Evolutionary conservation across 371 early-diverging fungal genomes (phyloP), one percentile per base, ranked within the genome.

Genomic region (Coemansia sp.): DNA sequence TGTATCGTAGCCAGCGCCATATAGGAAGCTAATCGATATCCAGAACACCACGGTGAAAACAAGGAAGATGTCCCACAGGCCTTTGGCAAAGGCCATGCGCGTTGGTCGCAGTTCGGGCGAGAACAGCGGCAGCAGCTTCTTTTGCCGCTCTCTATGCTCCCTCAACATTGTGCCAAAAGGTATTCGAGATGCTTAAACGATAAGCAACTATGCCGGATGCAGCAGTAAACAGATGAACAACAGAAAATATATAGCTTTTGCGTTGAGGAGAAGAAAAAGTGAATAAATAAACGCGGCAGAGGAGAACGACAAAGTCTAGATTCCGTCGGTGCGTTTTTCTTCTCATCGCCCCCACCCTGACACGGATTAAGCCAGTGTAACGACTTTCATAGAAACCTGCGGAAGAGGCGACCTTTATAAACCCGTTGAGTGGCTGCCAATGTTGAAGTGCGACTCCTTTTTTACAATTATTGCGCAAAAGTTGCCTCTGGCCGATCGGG

Each of bases 1-100:
- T 4, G 67, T 56, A 50, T 71, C 68, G 55, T 76, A 76, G 26
- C 72, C 75, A 8, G 76, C 60, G 26, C 76, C 74, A 31, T 65
- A 73, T 3, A 73, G 45, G 43, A 74, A 76, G 47, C 59, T 41
- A 16, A 76, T 66, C 26, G 68, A 63, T 13, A 76, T 43, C 76
- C 76, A 76, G 45, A 59, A 73, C 20, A 76, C 75, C 2, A 57
- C 38, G 2, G 76, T 76, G 36, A 76, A 67, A 4, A 76, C 53
- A 1, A 74, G n/a, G 35, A 67, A 59, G 38, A 53, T 50, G 11
- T 76, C 60, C 68, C 67, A 60, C 2, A 76, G 39, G 1, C 75
- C 63, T 59, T 76, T 73, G 48, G 57, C 60, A 61, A 76, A 73
- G 13, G 64, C 63, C 68, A 63, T 67, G 9, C 74, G 76, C 6